Base-by-base conservation (phyloP, 2,329 filamentous ascomycete genomes). In the Sclerotinia glacialis region DNA sequence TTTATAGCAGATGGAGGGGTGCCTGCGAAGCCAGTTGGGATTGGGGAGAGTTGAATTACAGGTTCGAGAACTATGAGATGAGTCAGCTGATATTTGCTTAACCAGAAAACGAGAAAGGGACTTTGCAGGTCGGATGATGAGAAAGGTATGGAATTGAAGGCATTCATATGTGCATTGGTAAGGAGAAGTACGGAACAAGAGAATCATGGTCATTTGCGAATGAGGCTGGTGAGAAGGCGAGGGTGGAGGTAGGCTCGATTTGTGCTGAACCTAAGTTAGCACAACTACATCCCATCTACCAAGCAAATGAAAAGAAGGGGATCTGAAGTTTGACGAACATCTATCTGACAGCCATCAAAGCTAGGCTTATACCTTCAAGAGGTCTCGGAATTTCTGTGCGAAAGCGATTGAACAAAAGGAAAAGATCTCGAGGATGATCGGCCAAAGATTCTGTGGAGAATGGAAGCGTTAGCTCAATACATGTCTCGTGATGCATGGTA, bases 381-480 rank as follows among this genome's bases (percentile, higher is more conserved):
- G 93, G 93, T 12, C 31, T 49, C 2, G 55, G 49, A 42, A 68
- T 89, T 16, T 90, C 89, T 83, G 93, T 91, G 50, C 91, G 89
- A 79, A 96, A 93, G 64, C 86, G 83, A 78, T 96, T 97, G 79
- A 95, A 84, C 78, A 96, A 84, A 74, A 93, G 86, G 26, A 94
- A 83, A 5, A 96, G 84, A 77, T 97, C 93, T 56, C 93, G 86
- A 55, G 91, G 80, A 77, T 94, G 88, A 42, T 42, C 54, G 31
- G 14, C 14, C 44, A 18, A 88, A 83, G 93, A 64, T 18, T 23
- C 55, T 61, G 47, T 16, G 12, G 16, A 28, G 12, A 21, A 37
- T 66, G 21, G 18, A 21, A 9, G n/a, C 21, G 21, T 49, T 18
- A 52, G 44, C 5, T 49, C 42, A 49, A 26, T 14, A 49, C 21